These are phyloP conservation scores for Suhomyces tanzawaensis DNA, from an alignment of 805 yeast species.

Conservation along the genomic window DNA sequence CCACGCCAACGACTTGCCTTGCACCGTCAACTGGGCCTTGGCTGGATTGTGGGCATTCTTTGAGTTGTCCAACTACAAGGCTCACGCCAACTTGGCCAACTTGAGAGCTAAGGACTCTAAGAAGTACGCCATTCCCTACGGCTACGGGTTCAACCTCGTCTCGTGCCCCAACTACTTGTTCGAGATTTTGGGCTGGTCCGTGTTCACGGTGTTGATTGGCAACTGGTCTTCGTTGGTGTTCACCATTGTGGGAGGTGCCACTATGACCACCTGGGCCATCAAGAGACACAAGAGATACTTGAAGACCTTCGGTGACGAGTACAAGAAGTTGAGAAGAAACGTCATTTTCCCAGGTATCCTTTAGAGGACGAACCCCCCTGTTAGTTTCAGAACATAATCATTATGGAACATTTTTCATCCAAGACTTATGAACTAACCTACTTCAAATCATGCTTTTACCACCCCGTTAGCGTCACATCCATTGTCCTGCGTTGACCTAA, in stretches of 20 bases:
- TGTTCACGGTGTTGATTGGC: constrained; percentile 66
- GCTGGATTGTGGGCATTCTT: constrained; percentile 51
- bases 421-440: too few species aligned
- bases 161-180: constrained; percentile 95
- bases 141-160: constrained; percentile 77
- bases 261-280: constrained; percentile 91
- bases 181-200: constrained; percentile 75
- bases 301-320: constrained; percentile 70
- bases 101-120: constrained; percentile 52
- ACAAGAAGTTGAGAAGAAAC: constrained; percentile 71
- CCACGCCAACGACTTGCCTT: constrained; percentile 35
- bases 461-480: too few species aligned
- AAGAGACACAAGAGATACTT: constrained; percentile 73
- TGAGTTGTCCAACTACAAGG: constrained; percentile 69
- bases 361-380: too few species aligned
- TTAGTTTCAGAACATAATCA: too few species aligned
- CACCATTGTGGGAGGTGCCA: constrained; percentile 64
- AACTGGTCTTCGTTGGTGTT: constrained; percentile 78
- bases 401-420: too few species aligned
- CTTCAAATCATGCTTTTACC: too few species aligned
- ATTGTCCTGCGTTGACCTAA: too few species aligned
- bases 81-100: constrained; percentile 65
- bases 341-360: constrained; percentile 75
- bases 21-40: constrained; percentile 28
- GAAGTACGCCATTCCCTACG: constrained; percentile 70